phyloP scores from a whole-genome alignment of 768 basidiomycete species.

The Macrolepiota fuliginosa region DNA sequence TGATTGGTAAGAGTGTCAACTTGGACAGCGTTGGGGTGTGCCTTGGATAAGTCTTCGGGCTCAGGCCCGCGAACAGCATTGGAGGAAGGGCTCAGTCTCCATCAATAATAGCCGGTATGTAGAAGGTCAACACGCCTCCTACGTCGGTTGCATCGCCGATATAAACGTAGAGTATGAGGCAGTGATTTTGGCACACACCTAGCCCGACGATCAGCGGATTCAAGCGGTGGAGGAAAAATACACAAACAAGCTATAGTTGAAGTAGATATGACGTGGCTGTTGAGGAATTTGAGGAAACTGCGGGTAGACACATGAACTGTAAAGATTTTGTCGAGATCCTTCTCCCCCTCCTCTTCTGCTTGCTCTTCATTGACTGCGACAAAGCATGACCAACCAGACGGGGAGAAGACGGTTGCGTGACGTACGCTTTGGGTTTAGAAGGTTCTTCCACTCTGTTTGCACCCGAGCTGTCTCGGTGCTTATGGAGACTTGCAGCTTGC shows the following conservation, averaged over 20 bases:
- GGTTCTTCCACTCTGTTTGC: slow-evolving; percentile 78
- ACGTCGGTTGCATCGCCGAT: slow-evolving; percentile 77
- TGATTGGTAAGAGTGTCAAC: too few relatives aligned
- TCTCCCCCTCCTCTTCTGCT: slow-evolving; percentile 29
- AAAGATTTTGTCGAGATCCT: slow-evolving; percentile 53
- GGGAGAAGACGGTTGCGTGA: slow-evolving; percentile 6
- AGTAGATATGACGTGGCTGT: slow-evolving; percentile 74
- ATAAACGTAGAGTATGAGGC: slow-evolving; percentile 86
- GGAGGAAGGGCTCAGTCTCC: slow-evolving; percentile 27
- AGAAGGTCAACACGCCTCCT: slow-evolving; percentile 86
- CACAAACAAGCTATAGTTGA: slow-evolving; percentile 82
- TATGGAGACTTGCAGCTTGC: slow-evolving; percentile 51
- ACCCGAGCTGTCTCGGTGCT: slow-evolving; percentile 73
- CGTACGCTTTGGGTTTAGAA: slow-evolving; percentile 59
- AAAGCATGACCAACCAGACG: neutral
- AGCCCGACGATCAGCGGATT: neutral
- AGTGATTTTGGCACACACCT: slow-evolving; percentile 84
- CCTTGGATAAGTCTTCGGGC: neutral
- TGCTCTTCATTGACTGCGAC: slow-evolving; percentile 25
- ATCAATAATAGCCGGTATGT: slow-evolving; percentile 76
- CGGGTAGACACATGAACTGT: slow-evolving; percentile 68
- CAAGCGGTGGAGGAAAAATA: slow-evolving; percentile 1
- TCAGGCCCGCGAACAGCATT: neutral
- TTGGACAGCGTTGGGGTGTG: too few relatives aligned
- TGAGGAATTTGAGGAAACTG: slow-evolving; percentile 80